These are phyloP conservation scores for Eimeria sp. DNA, from an alignment of 169 alveolate genomes.

Conservation along the genomic window DNA sequence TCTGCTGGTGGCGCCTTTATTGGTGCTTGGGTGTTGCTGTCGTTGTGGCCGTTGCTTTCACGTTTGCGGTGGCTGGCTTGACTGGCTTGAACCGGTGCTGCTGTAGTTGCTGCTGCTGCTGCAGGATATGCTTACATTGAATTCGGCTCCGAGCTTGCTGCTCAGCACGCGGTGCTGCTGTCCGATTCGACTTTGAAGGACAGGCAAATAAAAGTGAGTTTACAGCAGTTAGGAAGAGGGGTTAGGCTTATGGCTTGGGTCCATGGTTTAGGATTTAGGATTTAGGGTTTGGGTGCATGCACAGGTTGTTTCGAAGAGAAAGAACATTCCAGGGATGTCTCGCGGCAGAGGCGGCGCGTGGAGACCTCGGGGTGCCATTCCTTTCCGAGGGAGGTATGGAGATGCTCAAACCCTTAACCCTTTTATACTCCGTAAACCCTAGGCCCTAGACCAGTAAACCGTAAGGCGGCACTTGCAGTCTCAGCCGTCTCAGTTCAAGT, in stretches of 20 bases:
- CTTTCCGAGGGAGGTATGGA: constrained; percentile 15
- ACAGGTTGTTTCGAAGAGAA: constrained; percentile 83
- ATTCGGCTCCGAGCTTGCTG: constrained; percentile 92
- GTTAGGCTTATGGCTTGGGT: neutral
- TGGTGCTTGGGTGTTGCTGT: neutral
- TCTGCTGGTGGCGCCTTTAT: neutral
- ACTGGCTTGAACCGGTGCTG: no score
- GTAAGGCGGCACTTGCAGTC: no score
- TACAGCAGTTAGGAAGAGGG: neutral
- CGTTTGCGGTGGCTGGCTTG: neutral
- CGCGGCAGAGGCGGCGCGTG: constrained; percentile 81
- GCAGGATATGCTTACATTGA: constrained; percentile 95
- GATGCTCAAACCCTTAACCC: neutral
- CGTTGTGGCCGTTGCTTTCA: neutral
- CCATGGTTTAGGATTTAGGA: constrained; percentile 72
- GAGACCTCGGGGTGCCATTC: constrained; percentile 50
- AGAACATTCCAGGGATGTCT: constrained; percentile 82
- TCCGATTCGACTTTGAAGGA: constrained; percentile 95
- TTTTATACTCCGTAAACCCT: constrained; percentile 3
- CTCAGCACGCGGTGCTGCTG: constrained; percentile 92
- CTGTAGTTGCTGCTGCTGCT: neutral
- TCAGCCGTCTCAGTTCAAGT: neutral
- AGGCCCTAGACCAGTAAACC: constrained; percentile 1
- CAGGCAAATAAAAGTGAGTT: constrained; percentile 92
- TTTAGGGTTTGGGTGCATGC: constrained; percentile 89